Evolutionary conservation across 345 rosid species (phyloP), one percentile per base, ranked within the genome.

Genomic region (Camelina neglecta): DNA sequence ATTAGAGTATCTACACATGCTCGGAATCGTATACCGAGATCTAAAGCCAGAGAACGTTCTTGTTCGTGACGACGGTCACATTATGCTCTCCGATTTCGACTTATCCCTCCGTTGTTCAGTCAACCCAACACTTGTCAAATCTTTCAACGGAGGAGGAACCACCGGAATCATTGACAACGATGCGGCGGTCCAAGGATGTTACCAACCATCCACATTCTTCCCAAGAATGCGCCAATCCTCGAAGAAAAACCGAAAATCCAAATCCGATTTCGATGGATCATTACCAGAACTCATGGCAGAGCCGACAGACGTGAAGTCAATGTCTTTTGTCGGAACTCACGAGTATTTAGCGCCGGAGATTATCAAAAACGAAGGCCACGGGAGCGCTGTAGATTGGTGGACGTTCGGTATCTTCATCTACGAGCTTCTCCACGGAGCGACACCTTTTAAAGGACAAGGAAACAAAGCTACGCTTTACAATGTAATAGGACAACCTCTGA

Each of bases 341-440:
- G 91, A 89, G 77, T 88, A 86, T 42, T 65, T 88, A 81, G 88
- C 88, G 2, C 90, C 92, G 12, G 88, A 84, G 80, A 83, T 86
- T 6, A 85, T 88, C 13, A 66, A 76, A 41, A 88, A 89, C 55
- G 85, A 85, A 75, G 91, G 91, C n/a, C 89, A 87, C 39, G 91
- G 93, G 9, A 84, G 85, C 77, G 93, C 88, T 11, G 93, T 89
- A 0, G 93, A 87, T 74, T 89, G 89, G 93, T 89, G 93, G 93
- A 82, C 89, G 12, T 84, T 85, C 50, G 93, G 93, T 15, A 82
- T 87, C 23, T 83, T 89, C 65, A 75, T 89, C 31, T 85, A 82
- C 41, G 91, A 89, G 67, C 84, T 89, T 49, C 64, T 89, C 65
- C 77, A 79, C 2, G 91, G 91, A 26, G 80, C 73, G 58, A 89